Base-by-base conservation (phyloP, 1,139 yeast species). In the Waltiozyma sp. region DNA sequence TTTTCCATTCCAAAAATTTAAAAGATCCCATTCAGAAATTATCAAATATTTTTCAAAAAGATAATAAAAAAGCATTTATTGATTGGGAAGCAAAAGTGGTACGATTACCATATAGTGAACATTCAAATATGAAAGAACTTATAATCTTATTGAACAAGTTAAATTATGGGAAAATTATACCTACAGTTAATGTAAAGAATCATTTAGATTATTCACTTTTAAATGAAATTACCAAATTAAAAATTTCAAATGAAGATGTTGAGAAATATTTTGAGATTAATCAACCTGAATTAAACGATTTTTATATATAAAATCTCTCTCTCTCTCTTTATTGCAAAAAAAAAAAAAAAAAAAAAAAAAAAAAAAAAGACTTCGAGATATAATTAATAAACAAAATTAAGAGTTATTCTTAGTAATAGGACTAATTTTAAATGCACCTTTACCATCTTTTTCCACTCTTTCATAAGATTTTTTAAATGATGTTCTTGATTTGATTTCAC, bases 71-170 rank as follows among this genome's bases (percentile, higher is more conserved):
- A 26, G 6, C n/a, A 11, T 5, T 26, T 26, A 10, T 26, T 10
- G 13, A 26, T 6, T 33, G 13, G 11, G 18, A 33, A 4, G 10
- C 18, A 18, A 33, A 33, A 33, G n/a, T 33, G 4, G 36, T 48
- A 54, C 64, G 76, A 33, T 72, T 89, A 0, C 97, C 97, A 0
- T 91, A 91, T 56, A 82, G 94, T 54, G 98, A 91, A 58, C 98
- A 91, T 63, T 87, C 96, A 14, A 85, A 95, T 42, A 89, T 79
- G 55, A 66, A 84, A 39, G 97, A 91, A 55, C 67, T 91, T 41
- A 69, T 80, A 9, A 70, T 72, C 48, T 85, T 89, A 56, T 74
- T 80, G 33, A 64, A 72, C 2, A 64, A 70, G 34, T 57, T 85
- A 42, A 62, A 70, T 10, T 70, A 76, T 48, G 63, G 64, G 1